Evolutionary conservation across 2,329 filamentous ascomycete genomes (phyloP).

Genomic region (Cladophialophora psammophila): DNA sequence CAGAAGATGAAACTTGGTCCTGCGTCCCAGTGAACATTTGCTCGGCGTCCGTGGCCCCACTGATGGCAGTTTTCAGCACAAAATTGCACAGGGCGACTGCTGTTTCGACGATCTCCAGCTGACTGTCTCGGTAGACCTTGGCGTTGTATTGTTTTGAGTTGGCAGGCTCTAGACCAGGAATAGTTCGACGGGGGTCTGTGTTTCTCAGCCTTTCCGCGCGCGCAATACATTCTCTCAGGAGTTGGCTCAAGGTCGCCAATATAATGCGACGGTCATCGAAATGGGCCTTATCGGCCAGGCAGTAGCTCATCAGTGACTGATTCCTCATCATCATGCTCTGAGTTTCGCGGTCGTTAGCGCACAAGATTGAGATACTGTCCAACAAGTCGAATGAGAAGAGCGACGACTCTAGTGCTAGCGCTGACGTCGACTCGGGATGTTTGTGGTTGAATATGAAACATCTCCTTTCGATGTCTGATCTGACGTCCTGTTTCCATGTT

Average conservation of each 20-base stretch:
- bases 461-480: constrained; percentile 46
- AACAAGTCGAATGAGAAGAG: constrained; percentile 54
- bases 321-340: constrained; percentile 39
- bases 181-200: constrained; percentile 34
- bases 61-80: constrained; percentile 47
- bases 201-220: constrained; percentile 49
- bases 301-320: constrained; percentile 38
- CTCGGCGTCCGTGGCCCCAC: constrained; percentile 14
- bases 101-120: constrained; percentile 49
- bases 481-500: constrained; percentile 42
- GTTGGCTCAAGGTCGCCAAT: constrained; percentile 51
- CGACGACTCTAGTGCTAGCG: constrained; percentile 48
- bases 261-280: constrained; percentile 46
- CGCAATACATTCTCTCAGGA: constrained; percentile 51
- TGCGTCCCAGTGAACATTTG: constrained; percentile 27
- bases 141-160: constrained; percentile 53
- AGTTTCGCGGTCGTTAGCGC: constrained; percentile 52
- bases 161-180: constrained; percentile 39
- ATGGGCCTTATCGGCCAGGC: constrained; percentile 24
- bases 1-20: constrained; percentile 18
- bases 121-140: constrained; percentile 52
- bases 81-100: constrained; percentile 51
- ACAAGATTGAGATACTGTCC: constrained; percentile 51
- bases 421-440: constrained; percentile 50
- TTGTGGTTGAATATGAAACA: constrained; percentile 56